Conservation (phyloP, 2,329 filamentous ascomycete genomes). For the Remersonia thermophila region DNA sequence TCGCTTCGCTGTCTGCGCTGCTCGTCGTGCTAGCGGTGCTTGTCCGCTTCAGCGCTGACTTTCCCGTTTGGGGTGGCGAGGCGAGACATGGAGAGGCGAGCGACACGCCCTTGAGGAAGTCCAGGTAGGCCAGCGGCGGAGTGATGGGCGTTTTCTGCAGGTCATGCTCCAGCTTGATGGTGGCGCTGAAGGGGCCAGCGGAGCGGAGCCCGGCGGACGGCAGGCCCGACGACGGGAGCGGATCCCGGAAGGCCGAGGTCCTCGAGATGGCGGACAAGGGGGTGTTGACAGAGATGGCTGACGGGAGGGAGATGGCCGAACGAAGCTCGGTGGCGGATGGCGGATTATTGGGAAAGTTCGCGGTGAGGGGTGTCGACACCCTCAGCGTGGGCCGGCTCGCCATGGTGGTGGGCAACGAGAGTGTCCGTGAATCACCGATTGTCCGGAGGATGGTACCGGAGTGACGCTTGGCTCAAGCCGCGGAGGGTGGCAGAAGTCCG, state of each 20-base stretch:
- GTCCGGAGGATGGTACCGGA: constrained; percentile 21
- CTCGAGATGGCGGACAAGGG: constrained; percentile 47
- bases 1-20: constrained; percentile 21
- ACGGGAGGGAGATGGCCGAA: constrained; percentile 37
- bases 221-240: constrained; percentile 30
- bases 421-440: constrained; percentile 12
- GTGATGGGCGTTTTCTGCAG: constrained; percentile 73
- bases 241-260: constrained; percentile 25
- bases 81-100: constrained; percentile 39
- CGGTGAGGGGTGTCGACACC: constrained; percentile 50
- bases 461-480: constrained; percentile 26
- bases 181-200: constrained; percentile 28
- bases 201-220: constrained; percentile 24
- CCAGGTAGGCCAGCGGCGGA: constrained; percentile 77
- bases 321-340: constrained; percentile 37
- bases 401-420: constrained; percentile 28
- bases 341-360: constrained; percentile 40
- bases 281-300: constrained; percentile 47
- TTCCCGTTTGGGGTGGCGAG: constrained; percentile 21
- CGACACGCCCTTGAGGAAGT: constrained; percentile 79
- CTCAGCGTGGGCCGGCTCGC: constrained; percentile 43
- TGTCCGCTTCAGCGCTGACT: constrained; percentile 19
- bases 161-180: constrained; percentile 58
- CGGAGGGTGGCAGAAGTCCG: constrained; percentile 20
- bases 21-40: constrained; percentile 38